These are phyloP conservation scores for Malassezia vespertilionis DNA, from an alignment of 1,284 basidiomycete genomes.

Conservation along the genomic window DNA sequence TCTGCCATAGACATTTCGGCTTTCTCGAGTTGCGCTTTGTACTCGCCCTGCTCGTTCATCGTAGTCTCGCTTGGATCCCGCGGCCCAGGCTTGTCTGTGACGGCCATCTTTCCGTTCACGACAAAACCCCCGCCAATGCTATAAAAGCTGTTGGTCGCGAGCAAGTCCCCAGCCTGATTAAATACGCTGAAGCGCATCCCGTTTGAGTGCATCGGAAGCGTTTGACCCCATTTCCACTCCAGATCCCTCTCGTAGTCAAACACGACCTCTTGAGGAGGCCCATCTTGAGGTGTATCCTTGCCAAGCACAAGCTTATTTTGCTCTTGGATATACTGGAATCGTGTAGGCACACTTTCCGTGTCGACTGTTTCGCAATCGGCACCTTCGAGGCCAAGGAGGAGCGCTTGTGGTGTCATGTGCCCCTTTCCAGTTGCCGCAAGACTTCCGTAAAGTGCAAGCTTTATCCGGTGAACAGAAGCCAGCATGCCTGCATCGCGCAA, in stretches of 20 bases:
- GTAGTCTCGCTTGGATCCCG: not conserved
- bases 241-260: constrained; percentile 83
- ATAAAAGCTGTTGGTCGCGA: constrained; percentile 92
- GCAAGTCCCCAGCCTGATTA: constrained; percentile 64
- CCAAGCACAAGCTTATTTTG: constrained; percentile 60
- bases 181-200: constrained; percentile 87
- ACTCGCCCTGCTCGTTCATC: too few relatives aligned
- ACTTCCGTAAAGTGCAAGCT: constrained; percentile 66
- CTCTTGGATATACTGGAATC: constrained; percentile 62
- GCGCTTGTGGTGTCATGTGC: constrained; percentile 86
- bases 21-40: too few relatives aligned
- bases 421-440: constrained; percentile 64
- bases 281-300: constrained; percentile 40
- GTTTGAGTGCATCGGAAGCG: constrained; percentile 47
- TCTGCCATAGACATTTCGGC: too few relatives aligned
- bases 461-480: constrained; percentile 64
- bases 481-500: constrained; percentile 62
- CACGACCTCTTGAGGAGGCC: constrained; percentile 51
- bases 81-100: constrained; percentile 10
- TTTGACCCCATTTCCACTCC: constrained; percentile 68
- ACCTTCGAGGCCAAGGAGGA: constrained; percentile 80
- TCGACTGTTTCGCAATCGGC: constrained; percentile 61
- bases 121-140: constrained; percentile 46
- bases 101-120: constrained; percentile 39
- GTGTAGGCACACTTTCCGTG: constrained; percentile 58